Conservation (phyloP, 495 filamentous ascomycete genomes). For the Arthonia radiata region DNA sequence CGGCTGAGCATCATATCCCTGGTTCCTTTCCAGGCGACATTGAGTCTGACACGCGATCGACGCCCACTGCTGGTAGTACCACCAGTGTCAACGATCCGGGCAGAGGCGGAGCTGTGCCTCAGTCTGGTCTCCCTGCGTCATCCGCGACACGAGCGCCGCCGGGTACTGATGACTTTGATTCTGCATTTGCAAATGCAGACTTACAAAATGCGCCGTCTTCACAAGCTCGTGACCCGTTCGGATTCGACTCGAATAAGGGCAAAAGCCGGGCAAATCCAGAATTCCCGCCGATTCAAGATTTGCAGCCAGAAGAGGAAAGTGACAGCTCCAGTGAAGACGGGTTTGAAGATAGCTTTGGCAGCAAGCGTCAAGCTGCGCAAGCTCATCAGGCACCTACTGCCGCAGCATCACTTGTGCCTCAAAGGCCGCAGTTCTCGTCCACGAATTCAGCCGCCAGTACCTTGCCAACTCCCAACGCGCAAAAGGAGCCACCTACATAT, state of each 20-base stretch:
- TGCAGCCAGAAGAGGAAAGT: constrained; percentile 49
- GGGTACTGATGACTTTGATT: constrained; percentile 50
- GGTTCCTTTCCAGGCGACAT: constrained; percentile 33
- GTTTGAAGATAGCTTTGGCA: too few relatives aligned
- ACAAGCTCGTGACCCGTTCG: constrained; percentile 4
- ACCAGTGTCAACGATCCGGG: constrained; percentile 16
- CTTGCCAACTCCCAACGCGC: constrained; percentile 30
- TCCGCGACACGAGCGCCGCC: constrained; percentile 25
- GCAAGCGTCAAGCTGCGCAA: too few relatives aligned
- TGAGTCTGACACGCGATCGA: constrained; percentile 5
- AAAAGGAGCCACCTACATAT: constrained; percentile 42
- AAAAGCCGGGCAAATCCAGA: constrained; percentile 20
- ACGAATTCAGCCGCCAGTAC: constrained; percentile 4
- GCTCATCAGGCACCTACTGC: constrained; percentile 2
- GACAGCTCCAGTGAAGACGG: constrained; percentile 60
- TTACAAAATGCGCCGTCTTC: constrained; percentile 8
- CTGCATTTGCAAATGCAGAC: constrained; percentile 32
- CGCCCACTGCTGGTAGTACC: constrained; percentile 25
- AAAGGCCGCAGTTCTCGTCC: constrained; percentile 6
- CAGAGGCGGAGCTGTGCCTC: constrained; percentile 11
- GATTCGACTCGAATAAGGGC: constrained; percentile 9
- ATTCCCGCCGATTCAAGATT: constrained; percentile 80
- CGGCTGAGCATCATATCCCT: constrained; percentile 18
- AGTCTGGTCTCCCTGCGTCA: constrained; percentile 5
- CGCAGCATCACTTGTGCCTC: constrained; percentile 5